Base-by-base conservation (phyloP, 495 filamentous ascomycete species). In the Aspergillus nanangensis region DNA sequence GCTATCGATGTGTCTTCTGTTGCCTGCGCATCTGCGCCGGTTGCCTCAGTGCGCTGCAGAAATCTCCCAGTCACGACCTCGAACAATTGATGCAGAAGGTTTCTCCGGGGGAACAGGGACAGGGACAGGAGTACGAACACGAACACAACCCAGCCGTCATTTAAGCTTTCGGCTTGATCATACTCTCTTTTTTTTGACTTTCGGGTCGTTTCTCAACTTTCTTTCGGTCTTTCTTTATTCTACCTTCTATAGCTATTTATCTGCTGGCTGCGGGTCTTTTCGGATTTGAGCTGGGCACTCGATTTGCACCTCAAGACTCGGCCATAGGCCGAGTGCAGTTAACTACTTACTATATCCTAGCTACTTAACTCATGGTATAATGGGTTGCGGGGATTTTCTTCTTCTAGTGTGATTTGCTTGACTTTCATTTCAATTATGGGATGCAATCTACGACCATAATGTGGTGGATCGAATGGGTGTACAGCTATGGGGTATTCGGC, bases 1-100 rank as follows among this genome's bases (percentile, higher is more conserved):
- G 71, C 3, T 62, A 71, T 49, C 67, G 66, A 41, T 78, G 75
- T 49, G 66, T 70, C 13, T 77, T 71, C 44, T 78, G 75, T 37
- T 73, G 61, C 35, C 41, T 78, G 51, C 63, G 75, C 9, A 59
- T 78, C 13, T 77, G 75, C 42, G 61, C 48, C 15, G 47, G 47
- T 4, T 78, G 75, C 44, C 64, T 57, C 47, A 54, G 70, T 32
- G 39, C 39, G 18, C 45, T 78, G 47, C 61, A 69, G 50, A 67
- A 65, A 42, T 63, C 51, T 31, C 55, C 55, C 23, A 48, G 60
- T 45, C 62, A 67, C 8, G 70, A 66, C 22, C 57, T 74, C 50
- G 47, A 36, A 7, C 62, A 66, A 47, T 35, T 72, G 38, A 58
- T 70, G 53, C 56, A 20, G 5, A 38, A 47, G 37, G 4, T 37